Evolutionary conservation across 106 monocot species (phyloP).

Genomic region (Chionographis japonica): DNA sequence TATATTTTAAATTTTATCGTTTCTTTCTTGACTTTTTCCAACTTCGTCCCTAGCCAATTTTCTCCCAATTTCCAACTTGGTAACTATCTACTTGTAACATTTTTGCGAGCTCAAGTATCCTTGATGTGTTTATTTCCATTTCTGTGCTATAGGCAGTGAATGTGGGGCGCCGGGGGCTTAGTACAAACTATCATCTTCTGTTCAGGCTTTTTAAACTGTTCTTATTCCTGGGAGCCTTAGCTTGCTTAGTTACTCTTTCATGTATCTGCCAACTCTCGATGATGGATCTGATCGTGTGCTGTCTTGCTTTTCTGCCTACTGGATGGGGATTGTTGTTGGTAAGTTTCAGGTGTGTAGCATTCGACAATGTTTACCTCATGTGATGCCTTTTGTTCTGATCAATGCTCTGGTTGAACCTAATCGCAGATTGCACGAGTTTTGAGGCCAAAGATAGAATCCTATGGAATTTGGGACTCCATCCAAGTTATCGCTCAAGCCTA

Average conservation of each 20-base stretch:
- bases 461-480: conserved; percentile 53
- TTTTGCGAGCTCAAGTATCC: neutral
- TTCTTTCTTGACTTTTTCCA: too few species aligned
- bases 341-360: conserved; percentile 1
- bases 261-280: conserved; percentile 46
- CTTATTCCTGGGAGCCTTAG: conserved; percentile 41
- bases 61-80: too few species aligned
- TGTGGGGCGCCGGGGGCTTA: conserved; percentile 49
- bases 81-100: too few species aligned
- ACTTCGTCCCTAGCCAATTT: too few species aligned
- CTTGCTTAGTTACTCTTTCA: conserved; percentile 39
- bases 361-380: neutral
- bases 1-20: too few species aligned
- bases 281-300: conserved; percentile 61
- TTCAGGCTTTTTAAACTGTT: conserved; percentile 64
- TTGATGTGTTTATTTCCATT: neutral
- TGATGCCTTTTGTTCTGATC: neutral
- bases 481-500: conserved; percentile 66
- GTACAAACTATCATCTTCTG: conserved; percentile 47
- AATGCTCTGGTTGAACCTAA: neutral
- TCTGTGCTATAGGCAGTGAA: conserved; percentile 29
- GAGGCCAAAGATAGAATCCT: conserved; percentile 58
- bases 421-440: conserved; percentile 59
- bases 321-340: conserved; percentile 76
- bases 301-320: conserved; percentile 74